Evolutionary conservation across 2,329 filamentous ascomycete species (phyloP), one percentile per base, ranked within the genome.

Genomic region (Verticillium longisporum): DNA sequence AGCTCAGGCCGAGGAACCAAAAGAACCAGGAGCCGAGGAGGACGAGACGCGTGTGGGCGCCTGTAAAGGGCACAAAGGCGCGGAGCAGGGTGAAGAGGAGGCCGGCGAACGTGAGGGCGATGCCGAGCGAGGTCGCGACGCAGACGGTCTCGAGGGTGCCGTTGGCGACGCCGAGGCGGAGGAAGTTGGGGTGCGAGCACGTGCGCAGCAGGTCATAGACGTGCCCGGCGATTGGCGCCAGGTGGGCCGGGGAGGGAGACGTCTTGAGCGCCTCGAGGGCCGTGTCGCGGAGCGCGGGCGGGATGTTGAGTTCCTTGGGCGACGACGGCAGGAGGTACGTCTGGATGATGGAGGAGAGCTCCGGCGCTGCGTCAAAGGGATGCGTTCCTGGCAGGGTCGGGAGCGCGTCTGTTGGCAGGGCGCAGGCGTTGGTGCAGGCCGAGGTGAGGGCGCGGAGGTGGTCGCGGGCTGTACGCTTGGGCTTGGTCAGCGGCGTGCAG

Each of bases 151-250:
- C 78, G 59, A 79, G 77, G 2, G 78, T 80, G 41, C 79, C 79
- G 66, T 80, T 83, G 66, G 76, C 80, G 37, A 83, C 78, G 62
- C 81, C 83, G 6, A 85, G 74, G 45, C 81, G 78, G 55, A 83
- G 73, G 65, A 85, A 80, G 68, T 79, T 77, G 60, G 79, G 74
- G 66, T 80, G 73, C 21, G 78, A 81, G 71, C 79, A 80, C 68
- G 77, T 79, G 61, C 73, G 75, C 18, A 81, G 73, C 34, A 81
- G 74, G 34, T 73, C 68, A 65, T 80, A 78, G 41, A 77, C 74
- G 67, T 81, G 78, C 61, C 80, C 77, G 34, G 77, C 78, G 6
- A 80, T 69, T 18, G 78, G 77, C 21, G 66, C 65, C n/a, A 81
- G 72, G 59, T 74, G 68, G 4, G 66, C 65, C 0, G 78, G 77